Evolutionary conservation across 2,329 filamentous ascomycete species (phyloP).

Genomic region (Colletotrichum musicola): DNA sequence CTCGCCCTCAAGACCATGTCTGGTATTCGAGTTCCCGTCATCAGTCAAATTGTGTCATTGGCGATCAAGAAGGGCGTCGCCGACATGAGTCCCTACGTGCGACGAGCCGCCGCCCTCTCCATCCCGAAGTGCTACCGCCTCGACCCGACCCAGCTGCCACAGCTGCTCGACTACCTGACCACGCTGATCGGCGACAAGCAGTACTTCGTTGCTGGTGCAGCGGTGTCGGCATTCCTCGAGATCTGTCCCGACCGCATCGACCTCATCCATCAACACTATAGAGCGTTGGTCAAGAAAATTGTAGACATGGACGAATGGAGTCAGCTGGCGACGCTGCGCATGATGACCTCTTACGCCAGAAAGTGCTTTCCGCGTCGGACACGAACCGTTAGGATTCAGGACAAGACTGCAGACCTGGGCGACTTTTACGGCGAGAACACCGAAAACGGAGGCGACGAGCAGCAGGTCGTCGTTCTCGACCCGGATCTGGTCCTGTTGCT

Average conservation of each 20-base stretch:
- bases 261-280: slow-evolving; percentile 91
- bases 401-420: slow-evolving; percentile 62
- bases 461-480: slow-evolving; percentile 76
- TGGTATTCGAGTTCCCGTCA: slow-evolving; percentile 95
- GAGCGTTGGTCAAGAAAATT: slow-evolving; percentile 85
- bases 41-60: slow-evolving; percentile 95
- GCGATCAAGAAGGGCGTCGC: slow-evolving; percentile 94
- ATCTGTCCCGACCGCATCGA: slow-evolving; percentile 90
- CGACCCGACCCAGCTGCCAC: slow-evolving; percentile 86
- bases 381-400: slow-evolving; percentile 63
- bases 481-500: slow-evolving; percentile 87
- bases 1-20: slow-evolving; percentile 97
- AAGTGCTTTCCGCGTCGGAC: slow-evolving; percentile 85
- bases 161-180: slow-evolving; percentile 85
- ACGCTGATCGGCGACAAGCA: slow-evolving; percentile 88
- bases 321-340: slow-evolving; percentile 83
- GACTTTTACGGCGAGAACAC: slow-evolving; percentile 84
- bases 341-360: slow-evolving; percentile 88
- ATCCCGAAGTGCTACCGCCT: slow-evolving; percentile 96
- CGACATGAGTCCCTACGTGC: slow-evolving; percentile 95
- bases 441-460: slow-evolving; percentile 54
- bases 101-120: slow-evolving; percentile 91
- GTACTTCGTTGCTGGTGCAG: slow-evolving; percentile 96
- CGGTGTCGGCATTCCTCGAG: slow-evolving; percentile 89
- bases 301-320: slow-evolving; percentile 99